A percentile compares a stretch with the other conserved stretches of the same genome.
These are phyloP conservation scores for Diaporthe vaccinii DNA, from an alignment of 2,329 filamentous ascomycete species.

Conservation along the genomic window DNA sequence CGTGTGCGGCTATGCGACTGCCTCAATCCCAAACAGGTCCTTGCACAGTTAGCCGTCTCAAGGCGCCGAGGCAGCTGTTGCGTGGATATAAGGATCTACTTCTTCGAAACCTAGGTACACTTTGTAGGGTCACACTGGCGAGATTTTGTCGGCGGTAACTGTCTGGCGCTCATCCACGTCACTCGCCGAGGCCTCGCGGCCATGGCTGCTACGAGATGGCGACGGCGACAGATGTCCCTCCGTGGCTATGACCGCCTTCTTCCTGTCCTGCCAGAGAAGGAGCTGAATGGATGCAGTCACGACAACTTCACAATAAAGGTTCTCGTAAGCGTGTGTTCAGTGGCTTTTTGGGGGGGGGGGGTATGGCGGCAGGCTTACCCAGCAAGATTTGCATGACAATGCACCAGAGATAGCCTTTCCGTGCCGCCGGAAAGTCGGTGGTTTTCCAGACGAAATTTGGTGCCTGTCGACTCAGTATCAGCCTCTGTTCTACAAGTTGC, in stretches of 20 bases:
- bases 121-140: neutral
- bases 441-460: slow-evolving; percentile 59
- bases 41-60: too few species aligned
- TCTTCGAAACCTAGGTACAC: neutral
- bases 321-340: neutral
- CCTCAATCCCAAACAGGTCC: neutral
- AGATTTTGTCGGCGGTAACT: neutral
- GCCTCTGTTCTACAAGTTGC: neutral
- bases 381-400: slow-evolving; percentile 52
- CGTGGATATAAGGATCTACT: neutral
- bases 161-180: neutral
- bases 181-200: neutral
- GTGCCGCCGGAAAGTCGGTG: slow-evolving; percentile 53
- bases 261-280: slow-evolving; percentile 48
- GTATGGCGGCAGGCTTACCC: slow-evolving; percentile 45
- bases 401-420: slow-evolving; percentile 53
- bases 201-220: neutral
- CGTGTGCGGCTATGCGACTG: neutral
- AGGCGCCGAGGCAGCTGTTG: neutral
- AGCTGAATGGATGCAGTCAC: slow-evolving; percentile 48
- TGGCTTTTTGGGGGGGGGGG: neutral
- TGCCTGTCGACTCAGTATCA: slow-evolving; percentile 42
- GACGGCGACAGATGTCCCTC: neutral
- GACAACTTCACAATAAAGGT: slow-evolving; percentile 41
- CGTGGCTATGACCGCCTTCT: neutral